phyloP scores from a whole-genome alignment of 176 grass and related monocot species.

The Ensete ventricosum region DNA sequence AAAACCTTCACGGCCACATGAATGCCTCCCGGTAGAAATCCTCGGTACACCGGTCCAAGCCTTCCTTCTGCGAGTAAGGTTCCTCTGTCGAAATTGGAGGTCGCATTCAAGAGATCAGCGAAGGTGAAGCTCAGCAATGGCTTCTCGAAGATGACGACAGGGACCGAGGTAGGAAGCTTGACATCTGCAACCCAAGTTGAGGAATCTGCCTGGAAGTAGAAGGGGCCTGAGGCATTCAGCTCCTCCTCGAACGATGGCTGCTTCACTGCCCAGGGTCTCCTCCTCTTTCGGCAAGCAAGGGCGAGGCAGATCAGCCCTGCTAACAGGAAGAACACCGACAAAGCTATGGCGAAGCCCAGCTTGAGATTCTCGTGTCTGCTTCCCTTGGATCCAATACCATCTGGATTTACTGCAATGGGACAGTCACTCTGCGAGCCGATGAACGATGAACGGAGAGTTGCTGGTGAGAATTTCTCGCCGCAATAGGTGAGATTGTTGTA shows the following conservation, averaged over 20 bases:
- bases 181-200: conserved; percentile 91
- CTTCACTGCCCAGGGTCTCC: conserved; percentile 43
- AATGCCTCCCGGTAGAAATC: conserved; percentile 73
- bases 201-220: conserved; percentile 65
- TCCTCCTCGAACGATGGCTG: conserved; percentile 55
- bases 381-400: conserved; percentile 28
- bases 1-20: conserved; percentile 87
- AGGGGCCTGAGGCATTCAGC: conserved; percentile 52
- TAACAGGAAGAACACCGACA: conserved; percentile 52
- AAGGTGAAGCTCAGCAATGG: conserved; percentile 76
- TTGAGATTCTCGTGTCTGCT: conserved; percentile 33
- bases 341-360: conserved; percentile 40
- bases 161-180: conserved; percentile 68
- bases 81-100: conserved; percentile 79
- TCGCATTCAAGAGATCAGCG: conserved; percentile 64
- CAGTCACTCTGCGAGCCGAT: conserved; percentile 63
- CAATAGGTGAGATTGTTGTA: conserved; percentile 96
- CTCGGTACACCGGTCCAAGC: conserved; percentile 83
- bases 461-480: conserved; percentile 47
- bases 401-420: conserved; percentile 79
- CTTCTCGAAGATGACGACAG: conserved; percentile 94
- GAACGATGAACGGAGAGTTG: conserved; percentile 45
- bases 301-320: conserved; percentile 42
- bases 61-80: conserved; percentile 86
- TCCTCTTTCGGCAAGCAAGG: conserved; percentile 30